Base-by-base conservation (phyloP, 1,284 basidiomycete species). In the Apiotrichum gamsii region DNA sequence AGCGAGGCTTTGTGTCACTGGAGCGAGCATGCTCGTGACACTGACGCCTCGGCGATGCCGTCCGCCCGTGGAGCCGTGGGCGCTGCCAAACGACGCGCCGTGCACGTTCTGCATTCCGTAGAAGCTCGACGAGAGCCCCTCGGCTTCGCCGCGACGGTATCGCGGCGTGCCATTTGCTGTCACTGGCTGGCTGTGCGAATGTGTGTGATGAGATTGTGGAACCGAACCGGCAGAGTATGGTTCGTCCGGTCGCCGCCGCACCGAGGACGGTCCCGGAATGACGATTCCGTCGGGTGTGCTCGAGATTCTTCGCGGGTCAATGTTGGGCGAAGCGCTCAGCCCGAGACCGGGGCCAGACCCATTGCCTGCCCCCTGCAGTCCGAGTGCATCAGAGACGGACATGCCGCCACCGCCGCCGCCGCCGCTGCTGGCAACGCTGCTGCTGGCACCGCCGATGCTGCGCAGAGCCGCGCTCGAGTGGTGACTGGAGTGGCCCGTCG, bases 291-390 rank as follows among this genome's bases (percentile, higher is more conserved):
- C 33, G 8, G 41, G 37, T 2, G 50, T 47, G 39, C 50, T 52
- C 0, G 49, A 35, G 9, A 51, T 48, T 16, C 52, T 45, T 1
- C 52, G 49, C 10, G 43, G 33, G 33, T 54, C 52, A 3, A 51
- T 41, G 48, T 23, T 44, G 20, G 44, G 10, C 31, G 44, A 30
- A 20, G 36, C 11, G 8, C 11, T 6, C 8, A 28, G 25, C 8
- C 25, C n/a, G n/a, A n/a, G n/a, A n/a, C n/a, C n/a, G n/a, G n/a
- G n/a, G n/a, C 25, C 25, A 28, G 25, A 6, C 25, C 25, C 25
- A 11, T 28, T 28, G 25, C n/a, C n/a, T n/a, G n/a, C n/a, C n/a
- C n/a, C n/a, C n/a, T n/a, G n/a, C n/a, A n/a, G n/a, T n/a, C n/a
- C n/a, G n/a, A n/a, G n/a, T n/a, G n/a, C n/a, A n/a, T n/a, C n/a